Conservation (phyloP, 1,139 yeast genomes). For the Diutina pseudorugosa region DNA sequence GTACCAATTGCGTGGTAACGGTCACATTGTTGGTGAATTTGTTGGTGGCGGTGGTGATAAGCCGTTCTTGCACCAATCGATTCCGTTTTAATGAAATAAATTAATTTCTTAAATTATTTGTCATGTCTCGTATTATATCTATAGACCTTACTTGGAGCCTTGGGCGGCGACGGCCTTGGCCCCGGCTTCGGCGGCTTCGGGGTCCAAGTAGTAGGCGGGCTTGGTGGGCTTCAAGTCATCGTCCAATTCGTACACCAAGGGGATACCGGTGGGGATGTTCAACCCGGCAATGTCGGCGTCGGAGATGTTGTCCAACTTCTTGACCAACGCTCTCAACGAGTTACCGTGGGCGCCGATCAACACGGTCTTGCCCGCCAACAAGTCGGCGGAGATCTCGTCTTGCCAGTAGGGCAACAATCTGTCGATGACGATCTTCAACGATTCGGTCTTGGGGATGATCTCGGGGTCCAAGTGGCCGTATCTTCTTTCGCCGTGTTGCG, state of each 20-base stretch:
- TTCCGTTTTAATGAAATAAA: conserved; percentile 3
- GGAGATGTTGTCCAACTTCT: conserved; percentile 90
- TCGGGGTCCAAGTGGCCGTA: conserved; percentile 74
- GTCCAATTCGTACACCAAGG: conserved; percentile 94
- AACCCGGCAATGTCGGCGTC: conserved; percentile 87
- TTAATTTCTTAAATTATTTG: background rate
- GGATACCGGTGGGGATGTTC: conserved; percentile 98
- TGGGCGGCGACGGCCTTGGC: conserved; percentile 99
- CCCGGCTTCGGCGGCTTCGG: conserved; percentile 99
- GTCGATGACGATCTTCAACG: conserved; percentile 89
- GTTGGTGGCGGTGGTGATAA: conserved; percentile 85
- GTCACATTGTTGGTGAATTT: conserved; percentile 86
- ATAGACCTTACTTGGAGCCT: conserved; percentile 42
- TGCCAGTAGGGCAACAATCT: conserved; percentile 98
- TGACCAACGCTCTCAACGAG: conserved; percentile 93
- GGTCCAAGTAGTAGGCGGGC: conserved; percentile 94
- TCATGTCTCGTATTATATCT: background rate
- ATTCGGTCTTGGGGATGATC: conserved; percentile 88
- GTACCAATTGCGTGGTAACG: conserved; percentile 81
- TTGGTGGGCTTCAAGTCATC: conserved; percentile 77
- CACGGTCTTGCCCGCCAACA: conserved; percentile 81
- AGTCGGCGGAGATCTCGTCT: conserved; percentile 79
- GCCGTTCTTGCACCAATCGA: conserved; percentile 63
- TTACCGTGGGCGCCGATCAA: conserved; percentile 96
- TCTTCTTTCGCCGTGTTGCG: conserved; percentile 80